Evolutionary conservation across 2,329 filamentous ascomycete species (phyloP), one percentile per base, ranked within the genome.

Genomic region (Pseudopithomyces maydicus): DNA sequence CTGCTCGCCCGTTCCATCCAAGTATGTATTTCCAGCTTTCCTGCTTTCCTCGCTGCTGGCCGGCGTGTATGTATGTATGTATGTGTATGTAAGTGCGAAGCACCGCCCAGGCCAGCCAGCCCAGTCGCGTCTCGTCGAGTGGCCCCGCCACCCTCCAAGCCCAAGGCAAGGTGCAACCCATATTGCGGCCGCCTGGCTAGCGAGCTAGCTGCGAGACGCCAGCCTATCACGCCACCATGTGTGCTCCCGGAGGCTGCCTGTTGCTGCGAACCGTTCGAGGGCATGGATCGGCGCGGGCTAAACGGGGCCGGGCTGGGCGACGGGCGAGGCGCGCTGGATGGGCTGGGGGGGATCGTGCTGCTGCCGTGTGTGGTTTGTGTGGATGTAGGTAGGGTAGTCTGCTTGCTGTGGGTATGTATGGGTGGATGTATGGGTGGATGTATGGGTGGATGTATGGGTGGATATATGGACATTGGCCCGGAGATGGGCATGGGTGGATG

Each of bases 171-270:
- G n/a, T n/a, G 58, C 57, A 56, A 55, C 50, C 57, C 43, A 64
- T 52, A 63, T 66, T 57, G 52, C 49, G 29, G 23, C 22, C 46
- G 41, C 46, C 49, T 52, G 33, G 26, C 56, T 33, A n/a, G n/a
- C n/a, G n/a, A n/a, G n/a, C n/a, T n/a, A n/a, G n/a, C n/a, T n/a
- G n/a, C n/a, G n/a, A 35, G 35, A n/a, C 56, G n/a, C 26, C 56
- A 48, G 45, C 62, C 58, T 63, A 62, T 66, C 62, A 65, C 43
- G 35, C 60, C 60, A 54, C 55, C 57, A 60, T 60, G 62, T 58
- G 59, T 38, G 33, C 47, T 41, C 3, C 19, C 32, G 32, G 26
- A 45, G 26, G 22, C 44, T 41, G 35, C 20, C n/a, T 17, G 35
- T 49, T 26, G 11, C 32, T 45, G 50, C 20, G 51, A 54, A 41